A percentile compares a stretch with the other conserved stretches of the same genome.
Evolutionary conservation across 2,329 filamentous ascomycete species (phyloP).

Genomic region (Ascocoryne sarcoides): DNA sequence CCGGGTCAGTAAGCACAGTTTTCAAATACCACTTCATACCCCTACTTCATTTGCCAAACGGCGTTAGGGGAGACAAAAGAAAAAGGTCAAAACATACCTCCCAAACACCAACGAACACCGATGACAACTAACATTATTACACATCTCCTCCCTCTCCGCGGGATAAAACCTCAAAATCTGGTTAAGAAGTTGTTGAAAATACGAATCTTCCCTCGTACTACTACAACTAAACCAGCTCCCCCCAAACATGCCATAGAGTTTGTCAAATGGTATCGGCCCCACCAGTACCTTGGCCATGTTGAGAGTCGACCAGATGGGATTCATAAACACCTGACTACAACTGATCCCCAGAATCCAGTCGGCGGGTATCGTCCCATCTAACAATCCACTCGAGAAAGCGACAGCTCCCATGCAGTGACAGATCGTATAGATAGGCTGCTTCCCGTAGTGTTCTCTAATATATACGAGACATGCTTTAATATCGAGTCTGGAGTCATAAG

Average conservation of each 20-base stretch:
- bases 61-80: neutral
- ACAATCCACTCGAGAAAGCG: slow-evolving; percentile 46
- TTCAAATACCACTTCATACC: neutral
- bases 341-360: slow-evolving; percentile 50
- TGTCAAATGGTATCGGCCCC: slow-evolving; percentile 39
- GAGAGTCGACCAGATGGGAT: slow-evolving; percentile 46
- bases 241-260: slow-evolving; percentile 37
- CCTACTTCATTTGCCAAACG: too few relatives aligned
- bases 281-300: slow-evolving; percentile 49
- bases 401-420: slow-evolving; percentile 58
- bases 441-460: slow-evolving; percentile 35
- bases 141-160: slow-evolving; percentile 45
- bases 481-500: slow-evolving; percentile 51
- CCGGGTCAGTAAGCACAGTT: too few relatives aligned
- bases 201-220: slow-evolving; percentile 37
- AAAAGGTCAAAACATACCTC: slow-evolving; percentile 31
- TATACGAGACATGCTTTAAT: slow-evolving; percentile 45
- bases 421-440: slow-evolving; percentile 45
- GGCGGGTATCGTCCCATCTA: slow-evolving; percentile 51
- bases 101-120: slow-evolving; percentile 52
- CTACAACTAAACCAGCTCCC: slow-evolving; percentile 49
- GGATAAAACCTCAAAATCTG: slow-evolving; percentile 51
- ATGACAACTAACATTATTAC: slow-evolving; percentile 53
- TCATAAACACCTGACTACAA: slow-evolving; percentile 54
- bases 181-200: slow-evolving; percentile 43